Evolutionary conservation across 2,329 filamentous ascomycete genomes (phyloP).

Genomic region (Biscogniauxia sp.): DNA sequence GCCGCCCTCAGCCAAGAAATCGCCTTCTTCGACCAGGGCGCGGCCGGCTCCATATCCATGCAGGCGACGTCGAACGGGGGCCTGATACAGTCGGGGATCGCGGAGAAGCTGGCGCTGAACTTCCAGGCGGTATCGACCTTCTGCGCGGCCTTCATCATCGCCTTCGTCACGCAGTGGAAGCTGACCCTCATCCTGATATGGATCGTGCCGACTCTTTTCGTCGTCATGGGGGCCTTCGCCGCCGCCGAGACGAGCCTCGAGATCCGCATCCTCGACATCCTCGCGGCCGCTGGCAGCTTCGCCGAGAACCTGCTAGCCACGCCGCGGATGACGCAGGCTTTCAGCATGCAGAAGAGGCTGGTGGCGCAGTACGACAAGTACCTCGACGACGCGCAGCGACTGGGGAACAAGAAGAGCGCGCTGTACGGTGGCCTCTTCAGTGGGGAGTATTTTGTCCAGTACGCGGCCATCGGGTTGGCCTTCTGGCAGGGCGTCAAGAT

Average conservation of each 20-base stretch:
- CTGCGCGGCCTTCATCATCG: constrained; percentile 38
- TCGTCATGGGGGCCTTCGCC: constrained; percentile 2
- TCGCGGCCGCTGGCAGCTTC: constrained; percentile 35
- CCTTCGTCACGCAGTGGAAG: constrained; percentile 43
- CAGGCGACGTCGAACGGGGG: constrained; percentile 45
- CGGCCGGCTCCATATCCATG: constrained; percentile 31
- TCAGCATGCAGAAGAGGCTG: constrained; percentile 39
- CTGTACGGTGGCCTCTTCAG: constrained; percentile 40
- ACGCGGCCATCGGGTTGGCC: constrained; percentile 41
- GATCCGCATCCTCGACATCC: constrained; percentile 32
- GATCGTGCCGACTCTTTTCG: constrained; percentile 8
- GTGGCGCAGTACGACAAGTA: constrained; percentile 39
- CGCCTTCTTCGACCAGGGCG: constrained; percentile 36
- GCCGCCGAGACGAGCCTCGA: constrained; percentile 23
- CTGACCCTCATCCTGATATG: constrained; percentile 38
- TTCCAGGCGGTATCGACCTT: constrained; percentile 40
- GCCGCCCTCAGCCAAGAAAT: constrained; percentile 41
- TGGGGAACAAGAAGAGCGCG: constrained; percentile 39
- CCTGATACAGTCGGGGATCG: constrained; percentile 40
- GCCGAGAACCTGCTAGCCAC: constrained; percentile 38
- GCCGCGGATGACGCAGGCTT: constrained; percentile 42
- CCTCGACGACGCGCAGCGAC: constrained; percentile 35
- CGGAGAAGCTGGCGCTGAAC: constrained; percentile 40
- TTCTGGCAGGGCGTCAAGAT: constrained; percentile 46
- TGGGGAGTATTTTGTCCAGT: constrained; percentile 40